A percentile compares a stretch with the other conserved stretches of the same genome.
Evolutionary conservation across 495 filamentous ascomycete genomes (phyloP).

Genomic region (Evansstolkia leycettana): DNA sequence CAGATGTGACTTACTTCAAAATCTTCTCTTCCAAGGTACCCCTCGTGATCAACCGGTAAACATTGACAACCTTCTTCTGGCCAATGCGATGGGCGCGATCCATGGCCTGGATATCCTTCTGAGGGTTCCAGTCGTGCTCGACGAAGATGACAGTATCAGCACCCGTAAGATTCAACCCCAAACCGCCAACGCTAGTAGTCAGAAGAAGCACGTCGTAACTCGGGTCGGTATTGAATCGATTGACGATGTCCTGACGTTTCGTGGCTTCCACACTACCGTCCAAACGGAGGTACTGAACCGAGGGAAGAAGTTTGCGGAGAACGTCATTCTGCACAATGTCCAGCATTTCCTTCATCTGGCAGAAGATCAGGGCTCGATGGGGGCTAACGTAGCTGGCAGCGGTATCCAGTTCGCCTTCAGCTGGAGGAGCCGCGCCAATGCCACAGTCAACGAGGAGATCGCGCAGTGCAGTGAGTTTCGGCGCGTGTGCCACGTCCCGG

Average conservation of each 20-base stretch:
- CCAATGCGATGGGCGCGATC: conserved; percentile 96
- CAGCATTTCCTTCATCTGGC: conserved; percentile 99
- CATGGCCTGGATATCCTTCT: conserved; percentile 98
- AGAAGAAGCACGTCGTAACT: conserved; percentile 86
- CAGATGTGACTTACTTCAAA: conserved; percentile 51
- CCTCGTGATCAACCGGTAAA: conserved; percentile 92
- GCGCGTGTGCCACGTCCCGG: conserved; percentile 77
- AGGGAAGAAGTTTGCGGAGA: conserved; percentile 71
- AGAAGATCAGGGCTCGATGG: conserved; percentile 93
- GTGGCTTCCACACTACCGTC: conserved; percentile 86
- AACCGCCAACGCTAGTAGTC: conserved; percentile 87
- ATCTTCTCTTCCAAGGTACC: conserved; percentile 99
- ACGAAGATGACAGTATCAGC: conserved; percentile 99
- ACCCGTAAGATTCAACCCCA: conserved; percentile 91
- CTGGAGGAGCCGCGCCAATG: conserved; percentile 57
- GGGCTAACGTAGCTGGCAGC: conserved; percentile 78
- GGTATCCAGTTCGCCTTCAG: conserved; percentile 45
- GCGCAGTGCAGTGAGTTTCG: conserved; percentile 78
- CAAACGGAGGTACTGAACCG: conserved; percentile 77
- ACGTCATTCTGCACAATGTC: conserved; percentile 95
- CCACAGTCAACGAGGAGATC: conserved; percentile 92
- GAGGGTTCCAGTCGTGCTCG: conserved; percentile 98
- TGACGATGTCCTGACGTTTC: conserved; percentile 89
- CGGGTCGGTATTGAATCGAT: conserved; percentile 95
- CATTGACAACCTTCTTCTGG: conserved; percentile 98